Percentiles rank a stretch among this genome's conserved stretches.
Evolutionary conservation across 768 basidiomycete genomes (phyloP).

Genomic region (Suillus americanus): DNA sequence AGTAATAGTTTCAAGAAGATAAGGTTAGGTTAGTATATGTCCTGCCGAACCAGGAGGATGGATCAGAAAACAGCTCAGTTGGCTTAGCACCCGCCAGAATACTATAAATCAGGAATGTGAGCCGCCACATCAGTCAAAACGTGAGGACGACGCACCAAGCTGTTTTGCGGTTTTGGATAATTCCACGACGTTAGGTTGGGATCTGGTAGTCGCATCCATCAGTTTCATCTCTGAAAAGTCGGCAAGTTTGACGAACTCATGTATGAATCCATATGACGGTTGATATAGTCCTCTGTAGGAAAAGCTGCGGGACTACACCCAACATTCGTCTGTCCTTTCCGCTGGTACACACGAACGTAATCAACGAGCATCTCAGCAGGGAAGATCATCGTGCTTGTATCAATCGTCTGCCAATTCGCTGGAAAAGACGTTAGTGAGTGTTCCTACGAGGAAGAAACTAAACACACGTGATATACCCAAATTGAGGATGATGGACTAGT

Average conservation of each 20-base stretch:
- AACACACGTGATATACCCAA: conserved; percentile 56
- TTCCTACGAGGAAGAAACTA: conserved; percentile 5
- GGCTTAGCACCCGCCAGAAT: conserved; percentile 8
- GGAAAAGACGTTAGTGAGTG: conserved; percentile 5
- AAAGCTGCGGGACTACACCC: conserved; percentile 49
- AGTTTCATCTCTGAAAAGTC: not conserved
- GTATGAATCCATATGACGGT: conserved; percentile 53
- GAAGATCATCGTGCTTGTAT: conserved; percentile 44
- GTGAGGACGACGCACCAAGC: conserved; percentile 12
- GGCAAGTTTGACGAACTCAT: conserved; percentile 42
- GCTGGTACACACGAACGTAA: conserved; percentile 64
- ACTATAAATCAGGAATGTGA: not conserved
- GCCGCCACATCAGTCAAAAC: not conserved
- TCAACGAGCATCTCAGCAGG: conserved; percentile 54
- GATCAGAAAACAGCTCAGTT: not conserved
- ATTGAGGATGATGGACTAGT: conserved; percentile 54
- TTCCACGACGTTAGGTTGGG: conserved; percentile 44
- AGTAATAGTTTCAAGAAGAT: conserved; percentile 1
- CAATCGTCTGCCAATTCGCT: conserved; percentile 68
- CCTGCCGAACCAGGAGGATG: not conserved
- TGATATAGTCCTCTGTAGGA: conserved; percentile 50
- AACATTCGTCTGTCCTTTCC: conserved; percentile 38
- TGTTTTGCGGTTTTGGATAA: conserved; percentile 42
- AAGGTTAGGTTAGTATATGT: not conserved
- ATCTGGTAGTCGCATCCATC: conserved; percentile 27